A percentile compares a stretch with the other conserved stretches of the same genome.
phyloP scores from a whole-genome alignment of 371 early-diverging fungal genomes.

The Zopfochytrium polystomum region DNA sequence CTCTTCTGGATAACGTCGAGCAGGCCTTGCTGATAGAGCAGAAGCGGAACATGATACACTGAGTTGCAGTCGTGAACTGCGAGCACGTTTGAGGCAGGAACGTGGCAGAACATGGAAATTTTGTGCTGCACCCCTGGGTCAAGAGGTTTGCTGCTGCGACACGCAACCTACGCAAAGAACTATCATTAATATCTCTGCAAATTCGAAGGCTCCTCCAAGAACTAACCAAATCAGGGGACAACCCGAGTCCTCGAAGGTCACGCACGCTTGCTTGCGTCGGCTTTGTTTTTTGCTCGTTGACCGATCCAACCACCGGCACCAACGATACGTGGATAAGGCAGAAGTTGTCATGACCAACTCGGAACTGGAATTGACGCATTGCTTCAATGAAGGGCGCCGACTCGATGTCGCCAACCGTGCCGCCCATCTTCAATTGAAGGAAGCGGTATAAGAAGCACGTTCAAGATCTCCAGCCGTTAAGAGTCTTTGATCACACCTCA shows the following conservation, averaged over 20 bases:
- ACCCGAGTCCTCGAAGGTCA: slow-evolving; percentile 92
- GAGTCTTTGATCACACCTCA: slow-evolving; percentile 55
- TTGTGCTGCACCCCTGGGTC: slow-evolving; percentile 81
- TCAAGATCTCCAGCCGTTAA: background rate
- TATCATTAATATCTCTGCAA: slow-evolving; percentile 9
- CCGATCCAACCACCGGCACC: slow-evolving; percentile 94
- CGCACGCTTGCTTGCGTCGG: slow-evolving; percentile 96
- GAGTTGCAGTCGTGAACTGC: slow-evolving; percentile 94
- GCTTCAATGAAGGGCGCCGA: slow-evolving; percentile 98
- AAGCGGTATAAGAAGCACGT: background rate
- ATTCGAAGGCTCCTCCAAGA: slow-evolving; percentile 2
- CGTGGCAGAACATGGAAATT: slow-evolving; percentile 98
- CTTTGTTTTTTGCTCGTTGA: slow-evolving; percentile 99
- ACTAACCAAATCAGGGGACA: slow-evolving; percentile 86
- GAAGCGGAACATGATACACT: slow-evolving; percentile 94
- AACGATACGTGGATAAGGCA: slow-evolving; percentile 96
- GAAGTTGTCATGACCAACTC: slow-evolving; percentile 97
- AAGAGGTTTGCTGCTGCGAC: slow-evolving; percentile 81
- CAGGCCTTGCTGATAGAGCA: slow-evolving; percentile 83
- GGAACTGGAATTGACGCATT: slow-evolving; percentile 98
- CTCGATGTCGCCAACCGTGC: slow-evolving; percentile 99
- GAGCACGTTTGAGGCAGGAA: slow-evolving; percentile 83
- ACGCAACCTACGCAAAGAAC: slow-evolving; percentile 69
- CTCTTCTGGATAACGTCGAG: slow-evolving; percentile 77
- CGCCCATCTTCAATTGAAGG: slow-evolving; percentile 69